phyloP scores from a whole-genome alignment of 2,329 filamentous ascomycete genomes.

The Bipolaris bicolor region DNA sequence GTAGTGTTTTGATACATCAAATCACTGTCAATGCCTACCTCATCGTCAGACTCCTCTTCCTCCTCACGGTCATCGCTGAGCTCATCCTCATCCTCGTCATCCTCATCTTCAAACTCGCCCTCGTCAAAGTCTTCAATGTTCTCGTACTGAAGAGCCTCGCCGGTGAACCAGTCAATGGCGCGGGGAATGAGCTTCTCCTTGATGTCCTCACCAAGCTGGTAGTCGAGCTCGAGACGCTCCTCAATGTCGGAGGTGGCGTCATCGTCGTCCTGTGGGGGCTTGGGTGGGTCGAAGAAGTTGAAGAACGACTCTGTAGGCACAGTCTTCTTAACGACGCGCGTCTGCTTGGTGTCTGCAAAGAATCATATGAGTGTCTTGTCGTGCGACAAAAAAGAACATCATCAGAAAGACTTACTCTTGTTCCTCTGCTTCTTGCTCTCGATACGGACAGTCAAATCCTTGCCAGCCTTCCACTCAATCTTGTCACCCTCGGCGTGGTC shows the following conservation, averaged over 20 bases:
- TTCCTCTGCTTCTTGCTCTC: constrained; percentile 99
- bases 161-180: constrained; percentile 99
- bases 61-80: constrained; percentile 81
- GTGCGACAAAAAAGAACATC: too few relatives aligned
- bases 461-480: constrained; percentile 93
- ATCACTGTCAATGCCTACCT: constrained; percentile 34
- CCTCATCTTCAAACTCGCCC: constrained; percentile 85
- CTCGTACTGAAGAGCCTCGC: constrained; percentile 95
- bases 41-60: constrained; percentile 60
- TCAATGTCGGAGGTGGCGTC: constrained; percentile 90
- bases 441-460: constrained; percentile 90
- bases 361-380: constrained; percentile 19
- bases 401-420: constrained; percentile 75
- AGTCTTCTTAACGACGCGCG: constrained; percentile 97
- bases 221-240: constrained; percentile 96
- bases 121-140: constrained; percentile 86
- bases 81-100: constrained; percentile 90
- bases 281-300: constrained; percentile 98
- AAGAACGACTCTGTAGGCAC: constrained; percentile 96
- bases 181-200: constrained; percentile 99
- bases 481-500: constrained; percentile 98
- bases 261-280: constrained; percentile 76
- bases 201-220: constrained; percentile 98
- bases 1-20: background rate
- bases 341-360: constrained; percentile 93